Base-by-base conservation (phyloP, 2,329 filamentous ascomycete genomes). In the Microcyclospora pomicola region DNA sequence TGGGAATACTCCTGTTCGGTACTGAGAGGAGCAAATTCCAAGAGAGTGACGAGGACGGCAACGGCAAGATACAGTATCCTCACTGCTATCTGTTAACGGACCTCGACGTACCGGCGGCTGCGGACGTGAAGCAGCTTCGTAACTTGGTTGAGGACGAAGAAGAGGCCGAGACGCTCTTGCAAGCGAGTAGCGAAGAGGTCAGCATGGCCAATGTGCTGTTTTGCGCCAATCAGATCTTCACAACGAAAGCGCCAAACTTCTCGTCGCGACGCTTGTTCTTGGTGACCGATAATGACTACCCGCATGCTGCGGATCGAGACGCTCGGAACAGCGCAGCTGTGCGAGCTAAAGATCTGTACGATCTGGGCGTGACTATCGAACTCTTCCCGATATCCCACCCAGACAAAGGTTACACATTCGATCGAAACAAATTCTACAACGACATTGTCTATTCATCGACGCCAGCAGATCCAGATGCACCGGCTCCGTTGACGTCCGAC, bases 211-310 rank as follows among this genome's bases (percentile, higher is more conserved):
- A 87, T 51, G 72, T 98, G 2, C 69, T 98, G 1, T 95, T 95
- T 56, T 93, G 87, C 50, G 88, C 86, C 29, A 96, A 96, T 48
- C 86, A 95, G 54, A 82, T 96, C 36, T 95, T 98, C 56, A 94
- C 87, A 1, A 94, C 84, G 2, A 93, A 82, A 57, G 87, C 91
- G 0, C 78, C 91, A 13, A 96, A 95, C 54, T 96, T 96, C 58
- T 80, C 84, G 3, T 96, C 88, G 5, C 72, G 88, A 43, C 75
- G 91, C 27, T 64, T 98, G n/a, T 98, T 98, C 61, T 76, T 98
- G 45, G 84, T 98, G 39, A 96, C 91, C 0, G 86, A 96, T 58
- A 84, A 93, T 46, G 91, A 96, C 56, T 72, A 86, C 46, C 91
- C 91, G 3, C 83, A 92, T 55, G 64, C 67, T 0, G 68, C 72